A percentile compares a stretch with the other conserved stretches of the same genome.
phyloP scores from a whole-genome alignment of 1,284 basidiomycete species.

The Ganoderma lucidum region DNA sequence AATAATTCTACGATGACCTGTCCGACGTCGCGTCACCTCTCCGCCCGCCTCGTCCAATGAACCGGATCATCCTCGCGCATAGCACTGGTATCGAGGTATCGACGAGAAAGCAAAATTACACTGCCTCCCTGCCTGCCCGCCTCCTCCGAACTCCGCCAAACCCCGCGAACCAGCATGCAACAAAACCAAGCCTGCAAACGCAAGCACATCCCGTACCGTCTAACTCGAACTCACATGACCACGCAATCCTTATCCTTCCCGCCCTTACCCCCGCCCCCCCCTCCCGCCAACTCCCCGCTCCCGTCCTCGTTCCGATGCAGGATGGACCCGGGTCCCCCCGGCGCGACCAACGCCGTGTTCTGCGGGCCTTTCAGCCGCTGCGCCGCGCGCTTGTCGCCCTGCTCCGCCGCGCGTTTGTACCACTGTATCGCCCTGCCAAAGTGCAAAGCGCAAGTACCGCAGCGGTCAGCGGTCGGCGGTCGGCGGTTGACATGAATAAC shows the following conservation, averaged over 20 bases:
- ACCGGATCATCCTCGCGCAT: not conserved
- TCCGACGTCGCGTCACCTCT: not conserved
- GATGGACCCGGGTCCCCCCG: slow-evolving; percentile 68
- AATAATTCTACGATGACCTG: not conserved
- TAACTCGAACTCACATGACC: slow-evolving; percentile 71
- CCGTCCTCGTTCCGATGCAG: slow-evolving; percentile 59
- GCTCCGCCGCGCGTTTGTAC: slow-evolving; percentile 93
- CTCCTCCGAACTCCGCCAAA: not conserved
- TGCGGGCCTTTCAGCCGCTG: slow-evolving; percentile 83
- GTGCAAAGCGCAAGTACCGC: not conserved
- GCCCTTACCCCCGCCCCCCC: slow-evolving; percentile 44
- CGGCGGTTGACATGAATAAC: not conserved
- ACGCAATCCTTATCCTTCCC: slow-evolving; percentile 79
- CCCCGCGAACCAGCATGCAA: not conserved
- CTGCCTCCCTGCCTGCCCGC: not conserved
- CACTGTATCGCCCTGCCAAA: slow-evolving; percentile 72
- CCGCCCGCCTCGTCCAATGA: not conserved
- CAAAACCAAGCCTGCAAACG: not conserved
- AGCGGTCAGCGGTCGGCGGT: not conserved
- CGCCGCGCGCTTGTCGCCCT: slow-evolving; percentile 92
- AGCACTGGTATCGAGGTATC: not conserved
- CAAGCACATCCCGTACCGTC: not conserved
- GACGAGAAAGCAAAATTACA: not conserved
- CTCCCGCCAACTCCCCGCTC: slow-evolving; percentile 43
- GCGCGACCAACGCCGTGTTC: slow-evolving; percentile 59